phyloP scores from a whole-genome alignment of 305 asterid genomes.

The Fraxinus greggii region DNA sequence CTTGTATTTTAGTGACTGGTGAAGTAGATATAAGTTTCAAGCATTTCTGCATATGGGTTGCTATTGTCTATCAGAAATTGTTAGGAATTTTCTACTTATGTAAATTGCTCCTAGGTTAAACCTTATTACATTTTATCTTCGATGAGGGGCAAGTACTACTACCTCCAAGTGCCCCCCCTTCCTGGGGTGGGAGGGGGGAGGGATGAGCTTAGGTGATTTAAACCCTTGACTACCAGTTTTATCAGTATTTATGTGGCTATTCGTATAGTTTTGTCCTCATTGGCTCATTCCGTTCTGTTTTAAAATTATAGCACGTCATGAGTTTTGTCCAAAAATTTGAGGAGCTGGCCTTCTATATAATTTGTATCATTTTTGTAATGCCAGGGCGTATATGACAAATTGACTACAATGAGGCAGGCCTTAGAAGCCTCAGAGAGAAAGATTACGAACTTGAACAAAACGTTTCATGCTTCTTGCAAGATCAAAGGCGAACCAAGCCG shows the following conservation, averaged over 20 bases:
- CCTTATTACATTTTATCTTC: neutral
- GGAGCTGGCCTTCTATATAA: constrained; percentile 21
- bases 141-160: neutral
- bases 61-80: neutral
- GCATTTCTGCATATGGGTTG: neutral
- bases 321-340: constrained; percentile 8
- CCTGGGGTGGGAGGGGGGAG: neutral
- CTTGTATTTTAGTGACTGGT: neutral
- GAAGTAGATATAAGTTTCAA: neutral
- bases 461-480: constrained; percentile 53
- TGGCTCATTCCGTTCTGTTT: constrained; percentile 3
- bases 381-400: constrained; percentile 50
- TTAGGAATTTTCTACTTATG: neutral
- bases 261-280: neutral
- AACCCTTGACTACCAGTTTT: constrained; percentile 5
- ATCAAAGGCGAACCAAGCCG: constrained; percentile 51
- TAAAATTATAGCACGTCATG: constrained; percentile 8
- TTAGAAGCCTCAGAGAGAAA: constrained; percentile 53
- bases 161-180: neutral
- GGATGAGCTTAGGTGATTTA: constrained; percentile 15
- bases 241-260: neutral
- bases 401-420: constrained; percentile 55
- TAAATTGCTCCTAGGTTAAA: neutral
- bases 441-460: constrained; percentile 45
- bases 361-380: constrained; percentile 15